Conservation (phyloP, 2,329 filamentous ascomycete species). For the Xylaria sp. region DNA sequence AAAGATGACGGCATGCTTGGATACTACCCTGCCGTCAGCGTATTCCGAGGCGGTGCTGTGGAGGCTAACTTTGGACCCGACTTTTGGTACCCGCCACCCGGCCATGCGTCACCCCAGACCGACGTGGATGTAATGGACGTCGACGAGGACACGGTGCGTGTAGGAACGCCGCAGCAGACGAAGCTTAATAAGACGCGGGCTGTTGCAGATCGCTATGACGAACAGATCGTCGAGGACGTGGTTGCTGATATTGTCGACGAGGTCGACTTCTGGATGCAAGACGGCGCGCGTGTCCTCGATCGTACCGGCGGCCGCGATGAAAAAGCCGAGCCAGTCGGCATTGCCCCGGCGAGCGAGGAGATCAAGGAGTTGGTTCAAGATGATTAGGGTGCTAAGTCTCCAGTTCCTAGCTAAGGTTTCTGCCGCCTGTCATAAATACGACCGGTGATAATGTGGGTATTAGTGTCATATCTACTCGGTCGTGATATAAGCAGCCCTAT, state of each 20-base stretch:
- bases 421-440: neutral
- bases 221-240: conserved; percentile 95
- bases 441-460: neutral
- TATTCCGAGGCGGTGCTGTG: conserved; percentile 89
- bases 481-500: too few species aligned
- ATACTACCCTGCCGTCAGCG: conserved; percentile 93
- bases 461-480: neutral
- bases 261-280: conserved; percentile 86
- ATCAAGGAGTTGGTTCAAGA: conserved; percentile 75
- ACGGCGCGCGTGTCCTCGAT: conserved; percentile 64
- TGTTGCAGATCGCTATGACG: conserved; percentile 82
- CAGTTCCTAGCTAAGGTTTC: neutral
- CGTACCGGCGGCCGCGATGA: conserved; percentile 55
- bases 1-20: conserved; percentile 95
- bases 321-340: conserved; percentile 55
- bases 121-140: conserved; percentile 61
- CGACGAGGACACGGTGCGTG: conserved; percentile 44
- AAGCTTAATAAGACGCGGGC: conserved; percentile 59
- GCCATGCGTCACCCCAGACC: conserved; percentile 42
- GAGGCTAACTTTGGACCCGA: conserved; percentile 94
- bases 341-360: conserved; percentile 62
- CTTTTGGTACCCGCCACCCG: conserved; percentile 83
- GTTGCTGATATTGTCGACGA: conserved; percentile 95
- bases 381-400: conserved; percentile 52
- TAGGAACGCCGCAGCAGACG: conserved; percentile 27